Evolutionary conservation across 2,329 filamentous ascomycete species (phyloP), one percentile per base, ranked within the genome.

Genomic region (Fusarium tjaetaba): DNA sequence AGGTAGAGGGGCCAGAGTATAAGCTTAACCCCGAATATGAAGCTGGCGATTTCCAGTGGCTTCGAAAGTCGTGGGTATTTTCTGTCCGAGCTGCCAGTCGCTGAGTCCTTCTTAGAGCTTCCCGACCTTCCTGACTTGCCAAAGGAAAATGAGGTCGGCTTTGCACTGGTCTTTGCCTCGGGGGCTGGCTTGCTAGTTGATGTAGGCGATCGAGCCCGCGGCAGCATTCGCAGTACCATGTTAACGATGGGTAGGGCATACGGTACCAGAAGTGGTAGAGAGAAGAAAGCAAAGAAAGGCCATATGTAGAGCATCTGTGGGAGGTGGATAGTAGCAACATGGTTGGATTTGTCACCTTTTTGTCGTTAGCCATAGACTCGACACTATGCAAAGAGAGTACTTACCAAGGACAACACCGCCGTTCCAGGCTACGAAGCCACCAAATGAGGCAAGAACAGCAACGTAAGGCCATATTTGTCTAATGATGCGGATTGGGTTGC

Each of bases 221-320:
- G 32, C 10, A 65, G 42, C 15, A 66, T 28, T 11, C 57, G 59
- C 10, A 55, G 28, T 22, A 53, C 7, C 15, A 65, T 26, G 73
- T 80, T 73, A 24, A 80, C 14, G 6, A 77, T 15, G 5, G 88
- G 77, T 10, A 92, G 58, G 5, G 80, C 71, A 7, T 82, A 82
- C 2, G 91, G 89, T 1, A 93, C 72, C 8, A 96, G 83, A 2
- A 98, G 85, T 0, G 96, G 96, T 55, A 91, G 89, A 0, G 95
- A 97, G 85, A 98, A 98, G 84, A 98, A 97, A 41, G 90, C 85
- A 65, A 97, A 91, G 71, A 97, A 93, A 0, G 95, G 92, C 93
- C 95, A 97, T 74, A 98, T 92, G 79, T 99, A 99, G 24, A 98
- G 91, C 89, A 99, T 93, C 82, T 99, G 96, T 0, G 96, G 89